Conservation (phyloP, 805 yeast genomes). For the Wickerhamiella slavikovae region DNA sequence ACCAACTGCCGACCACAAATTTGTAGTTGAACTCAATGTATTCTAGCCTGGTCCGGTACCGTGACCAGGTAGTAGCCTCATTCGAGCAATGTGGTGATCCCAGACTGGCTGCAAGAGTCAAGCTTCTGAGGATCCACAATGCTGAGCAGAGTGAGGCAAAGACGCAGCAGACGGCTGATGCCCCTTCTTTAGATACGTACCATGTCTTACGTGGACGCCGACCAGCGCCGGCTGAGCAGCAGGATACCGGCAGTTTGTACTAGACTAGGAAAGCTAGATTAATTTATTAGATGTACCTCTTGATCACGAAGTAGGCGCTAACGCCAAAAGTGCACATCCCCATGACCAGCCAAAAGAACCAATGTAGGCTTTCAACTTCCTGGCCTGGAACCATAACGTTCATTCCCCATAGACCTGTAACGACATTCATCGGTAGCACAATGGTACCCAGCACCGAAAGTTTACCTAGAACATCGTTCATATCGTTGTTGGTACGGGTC, state of each 20-base stretch:
- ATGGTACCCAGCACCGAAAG: conserved; percentile 88
- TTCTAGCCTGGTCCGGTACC: not conserved
- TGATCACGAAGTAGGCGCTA: conserved; percentile 9
- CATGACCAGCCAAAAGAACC: conserved; percentile 33
- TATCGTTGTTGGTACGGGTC: conserved; percentile 92
- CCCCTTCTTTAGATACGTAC: no score
- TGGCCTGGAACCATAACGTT: conserved; percentile 95
- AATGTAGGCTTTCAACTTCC: conserved; percentile 28
- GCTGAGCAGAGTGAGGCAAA: no score
- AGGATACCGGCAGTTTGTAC: no score
- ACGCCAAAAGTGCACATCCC: conserved; percentile 16
- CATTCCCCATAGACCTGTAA: conserved; percentile 98
- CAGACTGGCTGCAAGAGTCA: not conserved
- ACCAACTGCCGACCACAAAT: not conserved
- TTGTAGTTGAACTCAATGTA: no score
- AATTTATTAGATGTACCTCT: conserved; percentile 10
- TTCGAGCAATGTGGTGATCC: not conserved
- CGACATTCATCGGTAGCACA: conserved; percentile 82
- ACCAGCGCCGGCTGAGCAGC: no score
- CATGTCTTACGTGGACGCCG: no score
- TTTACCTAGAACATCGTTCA: conserved; percentile 88
- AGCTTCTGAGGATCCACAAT: not conserved
- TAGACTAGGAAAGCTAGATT: no score
- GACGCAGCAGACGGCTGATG: no score
- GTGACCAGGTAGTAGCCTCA: not conserved